Conservation (phyloP, 345 rosid genomes). For the Syzygium jambos region DNA sequence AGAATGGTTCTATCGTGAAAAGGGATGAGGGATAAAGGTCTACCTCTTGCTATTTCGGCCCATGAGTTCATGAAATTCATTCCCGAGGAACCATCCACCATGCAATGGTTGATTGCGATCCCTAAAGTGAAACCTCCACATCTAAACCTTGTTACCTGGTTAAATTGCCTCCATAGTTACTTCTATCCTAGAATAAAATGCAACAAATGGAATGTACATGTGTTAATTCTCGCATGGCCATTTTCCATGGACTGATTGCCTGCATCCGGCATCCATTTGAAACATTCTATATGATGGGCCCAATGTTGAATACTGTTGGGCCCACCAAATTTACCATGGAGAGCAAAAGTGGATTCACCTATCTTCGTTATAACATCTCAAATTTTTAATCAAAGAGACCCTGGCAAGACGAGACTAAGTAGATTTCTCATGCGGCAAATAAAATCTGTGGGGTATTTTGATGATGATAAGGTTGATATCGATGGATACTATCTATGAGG, state of each 20-base stretch:
- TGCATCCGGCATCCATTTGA: not conserved
- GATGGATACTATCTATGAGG: not conserved
- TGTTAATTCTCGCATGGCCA: not conserved
- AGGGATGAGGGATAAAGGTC: not conserved
- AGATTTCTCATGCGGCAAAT: not conserved
- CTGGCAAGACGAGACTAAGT: not conserved
- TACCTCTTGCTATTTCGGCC: conserved; percentile 24
- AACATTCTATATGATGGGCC: not conserved
- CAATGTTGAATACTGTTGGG: not conserved
- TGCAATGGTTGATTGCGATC: conserved; percentile 42
- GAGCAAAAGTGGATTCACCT: too few species aligned
- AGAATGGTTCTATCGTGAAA: not conserved
- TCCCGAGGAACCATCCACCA: conserved; percentile 48
- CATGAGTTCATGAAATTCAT: conserved; percentile 37
- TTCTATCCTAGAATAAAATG: not conserved
- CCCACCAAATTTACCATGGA: not conserved
- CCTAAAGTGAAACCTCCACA: conserved; percentile 59
- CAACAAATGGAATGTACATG: conserved; percentile 10
- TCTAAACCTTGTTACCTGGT: conserved; percentile 35
- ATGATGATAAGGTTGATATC: not conserved
- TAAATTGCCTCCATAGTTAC: not conserved
- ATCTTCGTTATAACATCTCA: not conserved
- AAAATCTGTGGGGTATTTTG: not conserved
- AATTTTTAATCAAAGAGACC: not conserved
- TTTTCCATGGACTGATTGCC: not conserved